Percentiles rank a stretch among this genome's conserved stretches.
phyloP scores from a whole-genome alignment of 2,329 filamentous ascomycete genomes.

The Diaporthe amygdali region DNA sequence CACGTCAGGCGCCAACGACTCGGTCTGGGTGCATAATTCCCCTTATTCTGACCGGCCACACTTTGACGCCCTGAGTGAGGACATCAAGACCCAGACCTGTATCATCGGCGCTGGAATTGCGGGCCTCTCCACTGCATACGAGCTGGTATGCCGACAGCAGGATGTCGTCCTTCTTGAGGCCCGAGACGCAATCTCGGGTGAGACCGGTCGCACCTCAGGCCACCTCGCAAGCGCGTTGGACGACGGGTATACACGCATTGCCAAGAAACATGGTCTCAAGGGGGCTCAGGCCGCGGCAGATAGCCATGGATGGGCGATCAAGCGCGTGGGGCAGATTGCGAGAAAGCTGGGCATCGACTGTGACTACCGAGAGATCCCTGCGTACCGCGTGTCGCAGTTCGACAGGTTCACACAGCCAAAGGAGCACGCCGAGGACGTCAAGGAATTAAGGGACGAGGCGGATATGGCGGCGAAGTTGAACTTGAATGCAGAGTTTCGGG shows the following conservation, averaged over 20 bases:
- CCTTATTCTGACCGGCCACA: constrained; percentile 49
- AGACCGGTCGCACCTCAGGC: constrained; percentile 58
- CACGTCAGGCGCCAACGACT: constrained; percentile 55
- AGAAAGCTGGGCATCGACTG: constrained; percentile 57
- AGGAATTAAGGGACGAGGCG: constrained; percentile 50
- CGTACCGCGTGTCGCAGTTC: constrained; percentile 57
- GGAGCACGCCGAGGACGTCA: constrained; percentile 48
- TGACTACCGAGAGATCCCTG: constrained; percentile 57
- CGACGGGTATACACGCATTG: constrained; percentile 56
- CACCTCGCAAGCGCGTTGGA: constrained; percentile 61
- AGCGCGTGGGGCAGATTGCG: constrained; percentile 55
- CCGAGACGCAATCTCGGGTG: constrained; percentile 58
- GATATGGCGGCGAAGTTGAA: constrained; percentile 48
- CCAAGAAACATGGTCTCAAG: constrained; percentile 54
- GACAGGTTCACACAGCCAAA: constrained; percentile 37
- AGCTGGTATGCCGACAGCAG: constrained; percentile 55
- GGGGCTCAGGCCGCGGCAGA: constrained; percentile 56
- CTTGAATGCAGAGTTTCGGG: constrained; percentile 45
- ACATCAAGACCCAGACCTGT: constrained; percentile 53
- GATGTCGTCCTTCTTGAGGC: constrained; percentile 60
- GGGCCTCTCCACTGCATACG: constrained; percentile 56
- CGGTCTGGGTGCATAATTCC: constrained; percentile 58
- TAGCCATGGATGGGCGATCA: constrained; percentile 59
- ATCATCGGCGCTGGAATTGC: constrained; percentile 59
- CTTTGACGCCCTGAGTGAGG: constrained; percentile 46